Evolutionary conservation across 768 basidiomycete species (phyloP), one percentile per base, ranked within the genome.

Genomic region (Kwoniella botswanensis): DNA sequence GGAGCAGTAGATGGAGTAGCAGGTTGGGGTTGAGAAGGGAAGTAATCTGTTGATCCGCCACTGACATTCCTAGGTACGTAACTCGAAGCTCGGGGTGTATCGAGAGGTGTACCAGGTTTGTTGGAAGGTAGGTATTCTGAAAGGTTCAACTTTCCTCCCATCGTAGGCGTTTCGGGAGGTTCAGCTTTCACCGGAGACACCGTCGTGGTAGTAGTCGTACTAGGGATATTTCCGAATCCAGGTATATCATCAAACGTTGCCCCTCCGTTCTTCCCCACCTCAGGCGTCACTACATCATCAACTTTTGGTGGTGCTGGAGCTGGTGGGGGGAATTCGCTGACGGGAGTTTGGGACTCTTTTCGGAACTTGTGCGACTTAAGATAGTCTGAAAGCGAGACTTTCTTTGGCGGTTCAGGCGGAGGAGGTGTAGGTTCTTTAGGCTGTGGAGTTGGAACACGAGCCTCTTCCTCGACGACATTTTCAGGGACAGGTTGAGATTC

Each of bases 361-460:
- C 72, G 50, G 53, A 80, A 62, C 58, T 75, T 78, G 57, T 72
- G 67, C 21, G 53, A 74, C 43, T 76, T 76, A 18, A 80, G 63
- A 43, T 74, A 80, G n/a, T 80, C 79, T 0, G 75, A 65, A 1
- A 80, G 35, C 9, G 77, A 72, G 15, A 80, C 74, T 50, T 78
- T 78, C 68, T 76, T 76, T 6, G 72, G 70, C 21, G 75, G 75
- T 35, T 74, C 71, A 11, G 74, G 72, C 17, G 74, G 76, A 13
- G 76, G 53, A 35, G 70, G 72, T 2, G 69, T 71, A 41, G 64
- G 70, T 54, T 74, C 72, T 21, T n/a, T 44, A 12, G 73, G 72
- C 26, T 65, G 64, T 22, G 72, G 68, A 15, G 69, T 74, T 2
- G 72, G 55, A 52, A 63, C 46, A 15, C 46, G 46, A 50, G 64